Evolutionary conservation across 148 eudicot species (phyloP).

Genomic region (Limonium bicolor): DNA sequence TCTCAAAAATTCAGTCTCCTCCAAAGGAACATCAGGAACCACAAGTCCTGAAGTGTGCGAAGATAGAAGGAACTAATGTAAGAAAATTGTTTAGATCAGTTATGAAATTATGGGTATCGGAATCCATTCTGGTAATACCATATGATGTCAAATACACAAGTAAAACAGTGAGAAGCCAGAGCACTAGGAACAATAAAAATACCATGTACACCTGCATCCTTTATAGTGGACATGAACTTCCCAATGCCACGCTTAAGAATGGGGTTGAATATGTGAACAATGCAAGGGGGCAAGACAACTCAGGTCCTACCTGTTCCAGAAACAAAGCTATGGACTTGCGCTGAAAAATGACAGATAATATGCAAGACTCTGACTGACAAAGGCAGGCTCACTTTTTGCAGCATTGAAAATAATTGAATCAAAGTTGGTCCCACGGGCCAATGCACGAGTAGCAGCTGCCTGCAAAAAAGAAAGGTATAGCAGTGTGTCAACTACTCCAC

Average conservation of each 20-base stretch:
- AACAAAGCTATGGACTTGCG: slow-evolving; percentile 2
- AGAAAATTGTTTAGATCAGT: no score
- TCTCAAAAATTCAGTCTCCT: slow-evolving; percentile 75
- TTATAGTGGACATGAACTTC: slow-evolving; percentile 69
- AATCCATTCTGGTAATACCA: no score
- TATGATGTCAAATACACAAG: no score
- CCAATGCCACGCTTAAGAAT: slow-evolving; percentile 81
- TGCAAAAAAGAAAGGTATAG: slow-evolving; percentile 10
- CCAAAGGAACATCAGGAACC: slow-evolving; percentile 93
- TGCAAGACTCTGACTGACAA: background rate
- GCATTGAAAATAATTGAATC: slow-evolving; percentile 57
- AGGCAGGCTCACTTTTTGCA: slow-evolving; percentile 34
- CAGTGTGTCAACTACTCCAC: background rate
- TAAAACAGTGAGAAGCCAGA: no score
- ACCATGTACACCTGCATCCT: slow-evolving; percentile 86
- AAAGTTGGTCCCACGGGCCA: slow-evolving; percentile 67
- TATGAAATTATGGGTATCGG: no score
- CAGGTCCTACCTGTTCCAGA: slow-evolving; percentile 53
- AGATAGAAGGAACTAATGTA: background rate
- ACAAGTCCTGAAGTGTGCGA: slow-evolving; percentile 55
- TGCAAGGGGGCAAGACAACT: slow-evolving; percentile 77
- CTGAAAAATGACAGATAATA: background rate
- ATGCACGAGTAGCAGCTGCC: slow-evolving; percentile 97
- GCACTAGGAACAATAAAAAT: slow-evolving; percentile 10
- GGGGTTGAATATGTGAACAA: slow-evolving; percentile 82